Conservation (phyloP, 257 asterid genomes). For the Ilex asprella region DNA sequence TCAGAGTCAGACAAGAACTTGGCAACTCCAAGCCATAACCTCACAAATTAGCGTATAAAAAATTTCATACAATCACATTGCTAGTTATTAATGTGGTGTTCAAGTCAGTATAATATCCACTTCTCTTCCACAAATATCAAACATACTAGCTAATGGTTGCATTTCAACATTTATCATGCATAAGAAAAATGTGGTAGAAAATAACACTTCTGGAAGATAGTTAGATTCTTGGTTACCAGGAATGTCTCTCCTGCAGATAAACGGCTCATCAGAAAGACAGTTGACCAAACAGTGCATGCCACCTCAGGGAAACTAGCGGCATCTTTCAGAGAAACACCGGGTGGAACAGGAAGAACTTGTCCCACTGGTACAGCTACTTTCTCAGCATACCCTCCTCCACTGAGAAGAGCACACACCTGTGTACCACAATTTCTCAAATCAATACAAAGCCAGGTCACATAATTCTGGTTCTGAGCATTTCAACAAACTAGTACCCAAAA, state of each 20-base stretch:
- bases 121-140: no score
- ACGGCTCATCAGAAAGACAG: slow-evolving; percentile 81
- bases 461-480: no score
- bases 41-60: no score
- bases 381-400: slow-evolving; percentile 98
- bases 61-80: no score
- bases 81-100: no score
- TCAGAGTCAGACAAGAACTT: no score
- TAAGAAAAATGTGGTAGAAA: background rate
- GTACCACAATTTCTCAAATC: slow-evolving; percentile 8
- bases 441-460: background rate
- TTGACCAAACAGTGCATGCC: slow-evolving; percentile 97
- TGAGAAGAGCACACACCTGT: slow-evolving; percentile 87
- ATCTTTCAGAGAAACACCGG: slow-evolving; percentile 78
- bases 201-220: background rate
- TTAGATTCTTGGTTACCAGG: slow-evolving; percentile 41
- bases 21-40: no score
- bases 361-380: slow-evolving; percentile 78
- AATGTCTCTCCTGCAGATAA: slow-evolving; percentile 68
- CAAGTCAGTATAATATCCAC: no score
- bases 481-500: no score
- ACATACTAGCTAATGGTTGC: no score
- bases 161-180: no score
- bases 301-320: slow-evolving; percentile 98
- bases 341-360: slow-evolving; percentile 85